phyloP scores from a whole-genome alignment of 1,284 basidiomycete species.

The Puccinia polysora region DNA sequence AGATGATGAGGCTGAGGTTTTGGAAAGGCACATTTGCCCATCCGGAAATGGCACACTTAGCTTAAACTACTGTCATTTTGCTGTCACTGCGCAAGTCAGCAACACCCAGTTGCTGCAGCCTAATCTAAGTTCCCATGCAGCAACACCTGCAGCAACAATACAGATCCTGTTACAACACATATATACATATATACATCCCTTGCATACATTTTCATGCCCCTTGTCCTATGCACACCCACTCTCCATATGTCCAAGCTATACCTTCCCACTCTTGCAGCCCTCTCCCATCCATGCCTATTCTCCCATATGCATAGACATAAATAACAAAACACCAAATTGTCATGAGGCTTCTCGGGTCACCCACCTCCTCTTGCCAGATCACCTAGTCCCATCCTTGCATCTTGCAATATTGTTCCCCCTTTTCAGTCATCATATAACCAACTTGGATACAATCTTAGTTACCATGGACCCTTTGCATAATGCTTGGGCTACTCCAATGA shows the following conservation, averaged over 20 bases:
- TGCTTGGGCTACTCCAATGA: conserved; percentile 1
- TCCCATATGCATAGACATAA: not conserved
- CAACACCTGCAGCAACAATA: not conserved
- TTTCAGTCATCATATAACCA: not conserved
- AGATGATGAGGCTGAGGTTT: too few species aligned
- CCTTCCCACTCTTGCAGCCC: not conserved
- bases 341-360: too few species aligned
- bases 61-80: not conserved
- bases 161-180: not conserved
- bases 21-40: too few species aligned
- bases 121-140: not conserved
- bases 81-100: conserved; percentile 1
- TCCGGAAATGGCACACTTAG: too few species aligned
- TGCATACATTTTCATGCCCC: too few species aligned
- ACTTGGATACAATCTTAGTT: too few species aligned
- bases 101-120: too few species aligned
- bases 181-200: too few species aligned
- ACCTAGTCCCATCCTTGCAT: not conserved
- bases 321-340: not conserved
- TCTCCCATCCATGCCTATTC: not conserved
- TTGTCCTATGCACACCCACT: too few species aligned
- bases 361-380: not conserved
- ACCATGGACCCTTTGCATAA: conserved; percentile 7
- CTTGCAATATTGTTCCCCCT: too few species aligned
- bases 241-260: not conserved